Evolutionary conservation across 805 yeast species (phyloP).

Genomic region (Wickerhamomyces sydowiorum): DNA sequence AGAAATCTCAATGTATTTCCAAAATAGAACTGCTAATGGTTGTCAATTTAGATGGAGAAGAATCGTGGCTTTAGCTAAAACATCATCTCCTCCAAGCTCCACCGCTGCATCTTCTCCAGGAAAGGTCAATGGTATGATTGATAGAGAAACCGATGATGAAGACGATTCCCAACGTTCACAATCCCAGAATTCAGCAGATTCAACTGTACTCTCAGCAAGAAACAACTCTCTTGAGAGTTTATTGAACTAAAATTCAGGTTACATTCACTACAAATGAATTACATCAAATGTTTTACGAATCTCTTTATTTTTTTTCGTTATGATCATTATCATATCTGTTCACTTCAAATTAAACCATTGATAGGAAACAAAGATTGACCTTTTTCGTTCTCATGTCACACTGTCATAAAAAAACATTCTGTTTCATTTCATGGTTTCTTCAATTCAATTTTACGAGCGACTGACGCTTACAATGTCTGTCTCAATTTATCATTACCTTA

Average conservation of each 20-base stretch:
- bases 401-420: too few relatives aligned
- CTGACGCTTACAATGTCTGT: too few relatives aligned
- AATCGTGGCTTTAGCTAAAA: constrained; percentile 14
- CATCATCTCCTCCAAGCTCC: not conserved
- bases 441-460: too few relatives aligned
- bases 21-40: constrained; percentile 68
- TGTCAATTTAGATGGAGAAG: constrained; percentile 77
- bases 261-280: too few relatives aligned
- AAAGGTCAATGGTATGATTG: not conserved
- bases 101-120: constrained; percentile 1
- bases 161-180: not conserved
- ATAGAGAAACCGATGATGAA: not conserved
- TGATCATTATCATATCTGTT: too few relatives aligned
- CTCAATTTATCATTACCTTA: too few relatives aligned
- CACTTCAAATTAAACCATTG: too few relatives aligned
- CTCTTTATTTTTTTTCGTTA: not conserved
- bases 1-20: constrained; percentile 63
- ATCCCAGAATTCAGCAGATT: not conserved
- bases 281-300: not conserved
- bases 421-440: too few relatives aligned
- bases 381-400: too few relatives aligned
- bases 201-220: not conserved
- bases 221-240: constrained; percentile 5
- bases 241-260: constrained; percentile 2
- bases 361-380: too few relatives aligned